Evolutionary conservation across 148 eudicot species (phyloP).

Genomic region (Fagopyrum tataricum): DNA sequence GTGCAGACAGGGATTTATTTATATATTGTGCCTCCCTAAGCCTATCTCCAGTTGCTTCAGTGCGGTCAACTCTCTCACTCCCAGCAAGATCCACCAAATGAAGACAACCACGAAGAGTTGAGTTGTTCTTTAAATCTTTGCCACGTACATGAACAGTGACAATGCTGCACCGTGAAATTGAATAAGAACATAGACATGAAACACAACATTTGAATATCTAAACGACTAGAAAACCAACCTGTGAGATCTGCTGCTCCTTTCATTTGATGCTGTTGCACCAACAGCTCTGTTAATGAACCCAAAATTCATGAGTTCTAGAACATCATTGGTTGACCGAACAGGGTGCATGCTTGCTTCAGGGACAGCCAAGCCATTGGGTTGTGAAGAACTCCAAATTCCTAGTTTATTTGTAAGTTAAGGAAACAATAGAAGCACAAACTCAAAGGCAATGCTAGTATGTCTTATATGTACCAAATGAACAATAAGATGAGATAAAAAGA

Average conservation of each 20-base stretch:
- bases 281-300: slow-evolving; percentile 95
- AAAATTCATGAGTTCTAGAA: slow-evolving; percentile 76
- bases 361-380: slow-evolving; percentile 93
- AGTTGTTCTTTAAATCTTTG: slow-evolving; percentile 66
- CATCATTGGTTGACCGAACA: slow-evolving; percentile 80
- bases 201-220: neutral
- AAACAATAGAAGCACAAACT: slow-evolving; percentile 21
- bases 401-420: slow-evolving; percentile 79
- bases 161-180: slow-evolving; percentile 40
- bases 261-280: slow-evolving; percentile 90
- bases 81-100: slow-evolving; percentile 99
- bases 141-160: slow-evolving; percentile 96
- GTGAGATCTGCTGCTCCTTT: slow-evolving; percentile 98
- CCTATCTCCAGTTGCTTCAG: slow-evolving; percentile 93
- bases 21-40: slow-evolving; percentile 93
- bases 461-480: neutral
- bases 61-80: slow-evolving; percentile 95
- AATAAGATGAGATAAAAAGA: neutral
- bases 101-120: slow-evolving; percentile 78
- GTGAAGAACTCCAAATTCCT: slow-evolving; percentile 87
- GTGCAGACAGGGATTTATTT: slow-evolving; percentile 87
- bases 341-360: slow-evolving; percentile 97
- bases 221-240: slow-evolving; percentile 40
- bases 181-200: slow-evolving; percentile 6
- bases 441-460: neutral